Evolutionary conservation across 1,284 basidiomycete genomes (phyloP).

Genomic region (Cystobasidium sp.): DNA sequence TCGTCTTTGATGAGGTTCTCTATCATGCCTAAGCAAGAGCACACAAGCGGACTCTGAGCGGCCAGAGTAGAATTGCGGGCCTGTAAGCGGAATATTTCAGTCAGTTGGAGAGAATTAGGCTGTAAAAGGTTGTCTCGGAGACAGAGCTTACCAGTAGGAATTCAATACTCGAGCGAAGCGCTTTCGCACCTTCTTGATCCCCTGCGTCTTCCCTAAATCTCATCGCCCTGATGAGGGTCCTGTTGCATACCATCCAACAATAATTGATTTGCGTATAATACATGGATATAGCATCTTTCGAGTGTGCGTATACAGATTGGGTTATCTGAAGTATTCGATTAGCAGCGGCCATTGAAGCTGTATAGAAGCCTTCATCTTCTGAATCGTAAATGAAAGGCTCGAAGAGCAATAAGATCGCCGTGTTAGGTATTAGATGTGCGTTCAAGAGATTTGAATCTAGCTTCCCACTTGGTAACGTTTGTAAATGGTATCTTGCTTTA

Average conservation of each 20-base stretch:
- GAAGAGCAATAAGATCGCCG: constrained; percentile 27
- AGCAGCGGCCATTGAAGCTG: constrained; percentile 17
- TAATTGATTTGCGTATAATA: constrained; percentile 41
- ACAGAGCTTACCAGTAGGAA: constrained; percentile 22
- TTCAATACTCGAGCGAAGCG: constrained; percentile 13
- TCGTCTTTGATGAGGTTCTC: constrained; percentile 31
- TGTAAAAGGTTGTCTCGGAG: too few species aligned
- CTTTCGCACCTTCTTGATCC: constrained; percentile 12
- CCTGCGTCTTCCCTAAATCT: constrained; percentile 31
- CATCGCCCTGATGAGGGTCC: constrained; percentile 40
- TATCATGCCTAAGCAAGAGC: constrained; percentile 39
- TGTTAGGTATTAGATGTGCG: constrained; percentile 32
- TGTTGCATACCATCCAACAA: constrained; percentile 35
- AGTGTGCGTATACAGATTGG: constrained; percentile 24
- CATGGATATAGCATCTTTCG: constrained; percentile 26
- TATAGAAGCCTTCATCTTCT: constrained; percentile 30
- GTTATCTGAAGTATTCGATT: constrained; percentile 26
- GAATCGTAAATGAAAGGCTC: constrained; percentile 34
- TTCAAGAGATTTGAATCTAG: constrained; percentile 40
- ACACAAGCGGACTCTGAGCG: constrained; percentile 32
- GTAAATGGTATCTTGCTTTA: constrained; percentile 23
- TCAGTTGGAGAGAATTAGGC: too few species aligned
- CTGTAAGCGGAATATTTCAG: not conserved
- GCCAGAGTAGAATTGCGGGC: constrained; percentile 28
- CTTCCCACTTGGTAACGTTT: constrained; percentile 21